Evolutionary conservation across 192 early-diverging fungal species (phyloP), one percentile per base, ranked within the genome.

Genomic region (Gaertneriomyces semiglobifer): DNA sequence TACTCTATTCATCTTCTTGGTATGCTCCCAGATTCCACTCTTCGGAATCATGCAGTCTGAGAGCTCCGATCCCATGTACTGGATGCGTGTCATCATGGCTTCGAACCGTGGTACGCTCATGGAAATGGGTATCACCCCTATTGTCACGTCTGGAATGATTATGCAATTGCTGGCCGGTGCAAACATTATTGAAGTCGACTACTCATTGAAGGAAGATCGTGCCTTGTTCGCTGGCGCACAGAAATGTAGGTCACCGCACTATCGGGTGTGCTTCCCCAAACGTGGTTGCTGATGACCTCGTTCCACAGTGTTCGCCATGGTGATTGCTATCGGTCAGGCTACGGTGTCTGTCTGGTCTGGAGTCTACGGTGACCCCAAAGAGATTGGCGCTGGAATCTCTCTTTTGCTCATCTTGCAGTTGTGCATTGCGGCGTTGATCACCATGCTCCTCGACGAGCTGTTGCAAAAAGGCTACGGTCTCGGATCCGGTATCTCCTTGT

Each of bases 11-110:
- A 93, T 99, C 71, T 99, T 98, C 88, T 86, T 99, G 76, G 95
- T 98, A 46, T 94, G 93, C 81, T 99, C 98, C 9, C 98, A 99
- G 81, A 93, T 99, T 51, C 98, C 98, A 12, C 85, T 99, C 62
- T 99, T 98, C 81, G 98, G 98, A 64, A 99, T 99, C 79, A 98
- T 99, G 98, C 96, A 96, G 47, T 92, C 91, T n/a, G 96, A 98
- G 70, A 96, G 96, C 11, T 90, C 92, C 48, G 98, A 99, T 81
- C 98, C 98, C 20, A 84, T 99, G 66, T 99, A 97, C 84, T 99
- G 98, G 98, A 90, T 99, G 88, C 93, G 98, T 87, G 94, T 95
- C 42, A 99, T 99, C 71, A 86, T 99, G 63, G 98, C 98, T 51
- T 97, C 94, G 43, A 99, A 99, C 87, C 90, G 98, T 79, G 98